phyloP scores from a whole-genome alignment of 306 rosid genomes.

The Vicia villosa region DNA sequence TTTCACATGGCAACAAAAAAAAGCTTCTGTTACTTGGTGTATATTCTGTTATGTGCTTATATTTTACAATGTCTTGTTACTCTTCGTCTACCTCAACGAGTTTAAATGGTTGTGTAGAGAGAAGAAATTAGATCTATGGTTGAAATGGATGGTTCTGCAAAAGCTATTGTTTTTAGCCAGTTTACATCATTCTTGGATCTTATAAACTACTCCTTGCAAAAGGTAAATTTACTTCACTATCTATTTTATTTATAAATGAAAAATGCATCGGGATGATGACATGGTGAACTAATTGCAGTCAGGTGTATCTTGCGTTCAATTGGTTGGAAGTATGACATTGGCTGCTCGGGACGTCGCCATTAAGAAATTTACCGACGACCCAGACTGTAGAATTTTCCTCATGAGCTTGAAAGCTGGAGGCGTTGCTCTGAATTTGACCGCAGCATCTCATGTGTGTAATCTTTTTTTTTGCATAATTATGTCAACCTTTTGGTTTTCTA shows the following conservation, averaged over 20 bases:
- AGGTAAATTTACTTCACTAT: slow-evolving; percentile 51
- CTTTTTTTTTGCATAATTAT: slow-evolving; percentile 23
- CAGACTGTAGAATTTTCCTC: slow-evolving; percentile 89
- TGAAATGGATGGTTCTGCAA: slow-evolving; percentile 94
- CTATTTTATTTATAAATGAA: slow-evolving; percentile 7
- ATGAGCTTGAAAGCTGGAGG: slow-evolving; percentile 99
- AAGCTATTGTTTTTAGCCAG: slow-evolving; percentile 94
- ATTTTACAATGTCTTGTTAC: neutral
- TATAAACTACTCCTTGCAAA: slow-evolving; percentile 70
- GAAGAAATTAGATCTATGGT: slow-evolving; percentile 94
- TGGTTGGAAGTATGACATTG: slow-evolving; percentile 86
- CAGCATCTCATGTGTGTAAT: slow-evolving; percentile 81
- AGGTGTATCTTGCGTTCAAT: slow-evolving; percentile 75
- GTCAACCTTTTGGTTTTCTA: slow-evolving; percentile 17
- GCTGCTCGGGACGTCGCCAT: slow-evolving; percentile 76
- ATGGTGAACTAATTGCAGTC: slow-evolving; percentile 60
- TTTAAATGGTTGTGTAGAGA: slow-evolving; percentile 56
- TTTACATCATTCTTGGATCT: slow-evolving; percentile 96
- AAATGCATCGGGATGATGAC: slow-evolving; percentile 26
- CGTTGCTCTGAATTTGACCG: slow-evolving; percentile 89
- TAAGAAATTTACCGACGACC: slow-evolving; percentile 69
- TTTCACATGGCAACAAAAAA: neutral
- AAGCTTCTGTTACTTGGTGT: neutral
- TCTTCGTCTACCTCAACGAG: slow-evolving; percentile 23
- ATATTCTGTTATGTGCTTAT: slow-evolving; percentile 3